These are phyloP conservation scores for Sugiyamaella smithiae DNA, from an alignment of 805 yeast species.

Conservation along the genomic window DNA sequence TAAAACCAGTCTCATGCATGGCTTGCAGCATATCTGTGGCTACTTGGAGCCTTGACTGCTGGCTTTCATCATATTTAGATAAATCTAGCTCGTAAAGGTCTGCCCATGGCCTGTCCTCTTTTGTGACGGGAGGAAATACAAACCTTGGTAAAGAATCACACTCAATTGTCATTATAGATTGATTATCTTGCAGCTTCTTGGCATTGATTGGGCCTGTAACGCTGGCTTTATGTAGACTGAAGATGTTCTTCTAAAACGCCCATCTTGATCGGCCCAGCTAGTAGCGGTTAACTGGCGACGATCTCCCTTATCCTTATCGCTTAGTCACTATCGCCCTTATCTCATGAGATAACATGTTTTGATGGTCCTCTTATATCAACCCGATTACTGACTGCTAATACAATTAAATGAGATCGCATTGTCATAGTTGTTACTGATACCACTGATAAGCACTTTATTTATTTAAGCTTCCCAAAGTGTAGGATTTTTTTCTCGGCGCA, in stretches of 20 bases:
- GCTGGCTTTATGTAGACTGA: too few relatives aligned
- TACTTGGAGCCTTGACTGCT: neutral
- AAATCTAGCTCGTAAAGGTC: neutral
- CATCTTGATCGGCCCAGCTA: too few relatives aligned
- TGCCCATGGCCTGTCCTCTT: neutral
- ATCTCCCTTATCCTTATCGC: constrained; percentile 1
- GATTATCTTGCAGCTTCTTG: too few relatives aligned
- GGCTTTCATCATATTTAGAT: neutral
- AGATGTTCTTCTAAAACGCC: too few relatives aligned
- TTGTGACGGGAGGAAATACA: neutral
- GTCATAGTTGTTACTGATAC: too few relatives aligned
- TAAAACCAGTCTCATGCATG: neutral
- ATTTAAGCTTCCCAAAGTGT: neutral
- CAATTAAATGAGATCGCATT: too few relatives aligned
- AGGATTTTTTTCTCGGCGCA: neutral
- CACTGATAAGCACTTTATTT: neutral
- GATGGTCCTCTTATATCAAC: neutral
- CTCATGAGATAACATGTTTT: neutral
- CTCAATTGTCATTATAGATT: neutral
- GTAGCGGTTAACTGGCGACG: too few relatives aligned
- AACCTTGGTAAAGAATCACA: neutral
- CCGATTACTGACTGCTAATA: neutral
- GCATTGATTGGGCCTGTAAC: too few relatives aligned
- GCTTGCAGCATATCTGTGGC: neutral
- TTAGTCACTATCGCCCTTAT: constrained; percentile 1